A percentile compares a stretch with the other conserved stretches of the same genome.
These are phyloP conservation scores for Termitomyces sp. DNA, from an alignment of 1,284 basidiomycete species.

Conservation along the genomic window DNA sequence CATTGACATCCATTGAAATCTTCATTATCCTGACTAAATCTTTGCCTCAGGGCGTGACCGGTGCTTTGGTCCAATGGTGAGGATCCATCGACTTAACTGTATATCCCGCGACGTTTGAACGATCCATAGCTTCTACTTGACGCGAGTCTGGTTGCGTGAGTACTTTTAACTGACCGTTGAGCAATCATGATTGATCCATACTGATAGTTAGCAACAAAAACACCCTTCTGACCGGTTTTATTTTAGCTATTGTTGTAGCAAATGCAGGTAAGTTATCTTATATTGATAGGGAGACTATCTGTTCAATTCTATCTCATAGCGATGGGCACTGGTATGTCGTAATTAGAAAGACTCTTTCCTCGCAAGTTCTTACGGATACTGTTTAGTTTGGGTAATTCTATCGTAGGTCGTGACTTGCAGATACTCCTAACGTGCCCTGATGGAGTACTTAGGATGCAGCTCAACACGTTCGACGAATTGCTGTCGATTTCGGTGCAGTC, in stretches of 20 bases:
- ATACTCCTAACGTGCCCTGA: neutral
- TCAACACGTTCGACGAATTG: conserved; percentile 18
- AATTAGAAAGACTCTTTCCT: neutral
- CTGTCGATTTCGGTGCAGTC: conserved; percentile 15
- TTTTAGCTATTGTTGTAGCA: conserved; percentile 22
- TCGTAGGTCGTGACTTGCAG: conserved; percentile 10
- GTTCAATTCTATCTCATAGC: neutral
- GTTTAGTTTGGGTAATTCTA: conserved; percentile 17
- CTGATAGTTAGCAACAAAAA: conserved; percentile 26
- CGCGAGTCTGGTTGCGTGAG: conserved; percentile 20
- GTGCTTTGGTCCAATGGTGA: conserved; percentile 18
- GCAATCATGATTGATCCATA: neutral
- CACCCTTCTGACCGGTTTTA: conserved; percentile 20
- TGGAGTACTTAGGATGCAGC: conserved; percentile 13
- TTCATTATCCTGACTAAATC: neutral
- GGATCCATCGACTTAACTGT: neutral
- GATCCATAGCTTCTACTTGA: conserved; percentile 15
- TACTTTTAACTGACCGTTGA: neutral
- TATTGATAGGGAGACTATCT: neutral
- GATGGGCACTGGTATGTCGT: conserved; percentile 15
- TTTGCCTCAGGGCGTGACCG: conserved; percentile 16
- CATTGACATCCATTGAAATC: neutral
- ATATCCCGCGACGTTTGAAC: neutral
- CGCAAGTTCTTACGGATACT: neutral
- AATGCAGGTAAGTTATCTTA: conserved; percentile 19